These are phyloP conservation scores for Suhomyces guaymorum DNA, from an alignment of 1,139 yeast genomes.

Conservation along the genomic window DNA sequence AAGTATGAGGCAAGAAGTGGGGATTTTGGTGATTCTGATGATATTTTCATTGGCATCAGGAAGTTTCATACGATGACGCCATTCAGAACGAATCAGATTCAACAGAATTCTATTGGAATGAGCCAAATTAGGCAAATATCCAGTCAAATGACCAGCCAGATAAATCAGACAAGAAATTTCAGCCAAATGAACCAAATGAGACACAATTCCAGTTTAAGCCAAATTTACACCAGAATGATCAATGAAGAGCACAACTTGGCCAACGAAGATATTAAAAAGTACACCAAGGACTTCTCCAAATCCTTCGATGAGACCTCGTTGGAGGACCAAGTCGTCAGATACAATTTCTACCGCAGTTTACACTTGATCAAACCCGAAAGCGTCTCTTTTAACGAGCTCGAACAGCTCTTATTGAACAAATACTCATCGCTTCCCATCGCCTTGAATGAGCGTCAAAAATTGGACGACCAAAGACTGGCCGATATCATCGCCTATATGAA, in stretches of 20 bases:
- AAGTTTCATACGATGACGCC: constrained; percentile 38
- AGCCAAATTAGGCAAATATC: too few relatives aligned
- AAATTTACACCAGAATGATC: constrained; percentile 6
- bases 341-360: constrained; percentile 38
- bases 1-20: constrained; percentile 23
- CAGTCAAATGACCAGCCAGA: too few relatives aligned
- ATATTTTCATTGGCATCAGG: constrained; percentile 51
- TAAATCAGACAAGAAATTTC: too few relatives aligned
- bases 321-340: constrained; percentile 36
- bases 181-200: constrained; percentile 4
- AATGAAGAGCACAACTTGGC: constrained; percentile 7
- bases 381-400: constrained; percentile 29
- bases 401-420: constrained; percentile 28
- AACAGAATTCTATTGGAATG: too few relatives aligned
- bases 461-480: constrained; percentile 22
- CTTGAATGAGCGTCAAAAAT: constrained; percentile 14
- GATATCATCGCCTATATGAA: constrained; percentile 37
- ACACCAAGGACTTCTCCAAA: constrained; percentile 12
- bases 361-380: constrained; percentile 38
- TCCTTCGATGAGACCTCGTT: constrained; percentile 19
- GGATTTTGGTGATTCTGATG: constrained; percentile 32
- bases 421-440: constrained; percentile 24
- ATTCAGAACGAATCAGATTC: constrained; percentile 9
- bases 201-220: constrained; percentile 6
- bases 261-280: constrained; percentile 8